Evolutionary conservation across 495 filamentous ascomycete genomes (phyloP).

Genomic region (Tuber magnatum): DNA sequence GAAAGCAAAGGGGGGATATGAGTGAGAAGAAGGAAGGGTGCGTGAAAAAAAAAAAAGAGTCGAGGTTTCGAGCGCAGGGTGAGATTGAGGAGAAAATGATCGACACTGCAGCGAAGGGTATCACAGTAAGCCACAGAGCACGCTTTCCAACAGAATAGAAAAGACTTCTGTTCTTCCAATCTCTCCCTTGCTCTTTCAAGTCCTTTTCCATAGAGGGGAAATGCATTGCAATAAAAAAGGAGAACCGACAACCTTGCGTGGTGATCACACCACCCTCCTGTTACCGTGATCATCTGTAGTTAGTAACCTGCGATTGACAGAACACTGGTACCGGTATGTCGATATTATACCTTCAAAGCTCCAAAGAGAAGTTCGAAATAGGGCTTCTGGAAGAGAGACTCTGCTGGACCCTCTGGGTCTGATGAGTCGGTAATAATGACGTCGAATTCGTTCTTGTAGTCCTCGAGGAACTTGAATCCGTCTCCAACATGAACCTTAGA

Average conservation of each 20-base stretch:
- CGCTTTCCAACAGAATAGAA: constrained; percentile 39
- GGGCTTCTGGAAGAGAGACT: constrained; percentile 93
- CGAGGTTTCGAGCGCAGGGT: constrained; percentile 26
- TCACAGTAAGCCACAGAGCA: constrained; percentile 35
- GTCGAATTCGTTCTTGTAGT: constrained; percentile 91
- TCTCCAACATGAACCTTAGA: constrained; percentile 86
- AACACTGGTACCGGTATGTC: no score
- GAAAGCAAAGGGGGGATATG: constrained; percentile 14
- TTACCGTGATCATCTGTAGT: constrained; percentile 1
- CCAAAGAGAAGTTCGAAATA: constrained; percentile 90
- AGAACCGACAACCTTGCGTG: constrained; percentile 99
- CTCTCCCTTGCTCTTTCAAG: constrained; percentile 34
- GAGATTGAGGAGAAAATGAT: constrained; percentile 22
- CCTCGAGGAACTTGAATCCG: constrained; percentile 93
- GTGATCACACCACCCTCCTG: constrained; percentile 94
- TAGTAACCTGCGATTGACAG: not conserved
- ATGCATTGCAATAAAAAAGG: constrained; percentile 48
- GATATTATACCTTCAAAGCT: constrained; percentile 53
- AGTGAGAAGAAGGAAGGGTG: constrained; percentile 10
- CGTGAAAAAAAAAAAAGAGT: constrained; percentile 19
- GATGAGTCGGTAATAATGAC: constrained; percentile 99
- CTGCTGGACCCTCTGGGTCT: constrained; percentile 93
- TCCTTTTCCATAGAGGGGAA: constrained; percentile 18
- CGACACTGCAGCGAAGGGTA: constrained; percentile 27
- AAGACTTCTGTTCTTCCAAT: constrained; percentile 35